Evolutionary conservation across 257 asterid genomes (phyloP).

Genomic region (Haberlea rhodopensis): DNA sequence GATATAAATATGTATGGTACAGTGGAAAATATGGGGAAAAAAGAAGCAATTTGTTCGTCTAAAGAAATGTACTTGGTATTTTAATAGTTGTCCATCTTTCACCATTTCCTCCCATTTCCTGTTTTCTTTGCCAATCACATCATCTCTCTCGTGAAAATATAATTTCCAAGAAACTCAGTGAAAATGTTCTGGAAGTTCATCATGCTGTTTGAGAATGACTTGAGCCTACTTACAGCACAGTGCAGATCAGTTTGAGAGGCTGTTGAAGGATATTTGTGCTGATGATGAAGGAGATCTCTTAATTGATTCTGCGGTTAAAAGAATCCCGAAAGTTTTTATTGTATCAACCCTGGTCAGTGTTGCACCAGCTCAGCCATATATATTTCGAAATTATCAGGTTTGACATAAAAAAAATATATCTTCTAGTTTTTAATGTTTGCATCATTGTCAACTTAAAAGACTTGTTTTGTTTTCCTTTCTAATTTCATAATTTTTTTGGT

Average conservation of each 20-base stretch:
- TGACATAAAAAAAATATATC: slow-evolving; percentile 5
- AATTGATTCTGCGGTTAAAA: slow-evolving; percentile 90
- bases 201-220: slow-evolving; percentile 25
- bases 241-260: slow-evolving; percentile 96
- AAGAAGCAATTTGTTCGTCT: neutral
- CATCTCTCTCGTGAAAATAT: slow-evolving; percentile 12
- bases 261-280: slow-evolving; percentile 91
- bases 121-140: slow-evolving; percentile 8
- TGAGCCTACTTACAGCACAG: slow-evolving; percentile 82
- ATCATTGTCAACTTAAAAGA: slow-evolving; percentile 9
- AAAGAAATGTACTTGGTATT: slow-evolving; percentile 11
- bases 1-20: slow-evolving; percentile 1
- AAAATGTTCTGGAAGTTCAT: slow-evolving; percentile 20
- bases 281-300: slow-evolving; percentile 98
- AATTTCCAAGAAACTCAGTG: slow-evolving; percentile 15
- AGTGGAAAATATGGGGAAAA: slow-evolving; percentile 3
- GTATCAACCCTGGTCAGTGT: slow-evolving; percentile 94
- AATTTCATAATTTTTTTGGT: slow-evolving; percentile 21
- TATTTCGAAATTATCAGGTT: slow-evolving; percentile 99
- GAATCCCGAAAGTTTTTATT: slow-evolving; percentile 89
- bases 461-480: slow-evolving; percentile 19
- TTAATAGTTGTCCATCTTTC: neutral
- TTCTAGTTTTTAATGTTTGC: slow-evolving; percentile 21
- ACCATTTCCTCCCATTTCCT: neutral
- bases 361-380: slow-evolving; percentile 95